Evolutionary conservation across 129 eudicot genomes (phyloP), one percentile per base, ranked within the genome.

Genomic region (Silybum marianum): DNA sequence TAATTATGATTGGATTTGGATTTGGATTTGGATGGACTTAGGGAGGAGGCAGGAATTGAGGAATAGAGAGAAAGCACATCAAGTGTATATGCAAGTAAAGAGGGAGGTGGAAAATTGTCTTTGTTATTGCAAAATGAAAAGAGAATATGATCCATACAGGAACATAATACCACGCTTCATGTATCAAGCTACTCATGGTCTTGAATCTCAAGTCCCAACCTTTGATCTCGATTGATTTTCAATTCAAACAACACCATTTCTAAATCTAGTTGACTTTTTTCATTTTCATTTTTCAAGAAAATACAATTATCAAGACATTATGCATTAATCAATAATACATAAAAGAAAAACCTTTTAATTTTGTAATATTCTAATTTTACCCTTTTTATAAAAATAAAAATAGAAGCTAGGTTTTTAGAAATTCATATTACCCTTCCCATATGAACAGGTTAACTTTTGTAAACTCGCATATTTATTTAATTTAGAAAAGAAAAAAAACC

Each of bases 61-160:
- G 78, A 69, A 71, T 83, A 86, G 39, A 74, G 93, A 88, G 72
- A 82, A 78, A 68, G 88, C 92, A 21, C 85, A 89, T 21, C 86
- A 88, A 81, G 7, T 91, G 74, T 91, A 91, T 69, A 6, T 68
- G 26, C 78, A 89, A 77, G 92, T 91, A 69, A 91, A 89, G 63
- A 34, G 71, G 3, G 92, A 89, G 85, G 93, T 91, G 22, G 97
- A 91, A 44, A 80, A 62, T 7, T 88, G 89, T 76, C 86, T 91
- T 69, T 69, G 75, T 12, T 91, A 89, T 77, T 80, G 90, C 80
- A 84, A 77, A 81, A 82, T 82, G 80, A 91, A 86, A 73, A 86
- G 97, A 72, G 93, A 91, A 77, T 44, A 78, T 24, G 97, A 91
- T 54, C 90, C 97, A 4, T 89, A 88, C 48, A 72, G 92, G 84